Evolutionary conservation across 768 basidiomycete species (phyloP).

Genomic region (Cubamyces sp.): DNA sequence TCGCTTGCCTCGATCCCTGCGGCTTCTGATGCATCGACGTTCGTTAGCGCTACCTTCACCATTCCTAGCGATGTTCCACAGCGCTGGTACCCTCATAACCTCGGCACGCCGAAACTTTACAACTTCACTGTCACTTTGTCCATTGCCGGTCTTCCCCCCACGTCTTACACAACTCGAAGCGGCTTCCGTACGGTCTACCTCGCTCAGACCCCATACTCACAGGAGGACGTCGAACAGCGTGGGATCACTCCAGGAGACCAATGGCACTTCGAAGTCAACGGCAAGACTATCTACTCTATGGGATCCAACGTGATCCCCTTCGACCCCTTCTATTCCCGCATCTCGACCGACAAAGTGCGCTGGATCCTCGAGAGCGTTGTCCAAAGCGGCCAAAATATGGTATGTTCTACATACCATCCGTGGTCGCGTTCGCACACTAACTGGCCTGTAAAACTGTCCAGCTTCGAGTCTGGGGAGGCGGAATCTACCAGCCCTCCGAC

Average conservation of each 20-base stretch:
- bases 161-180: conserved; percentile 46
- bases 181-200: conserved; percentile 64
- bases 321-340: conserved; percentile 61
- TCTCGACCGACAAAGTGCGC: conserved; percentile 50
- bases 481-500: conserved; percentile 40
- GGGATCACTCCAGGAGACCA: conserved; percentile 64
- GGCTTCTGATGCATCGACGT: conserved; percentile 39
- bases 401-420: conserved; percentile 31
- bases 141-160: conserved; percentile 23
- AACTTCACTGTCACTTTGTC: conserved; percentile 49
- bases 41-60: conserved; percentile 50
- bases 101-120: conserved; percentile 59
- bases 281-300: conserved; percentile 55
- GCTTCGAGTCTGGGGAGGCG: conserved; percentile 68
- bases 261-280: conserved; percentile 65
- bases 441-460: conserved; percentile 22
- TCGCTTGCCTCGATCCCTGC: conserved; percentile 29
- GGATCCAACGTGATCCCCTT: conserved; percentile 66
- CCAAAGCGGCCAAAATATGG: conserved; percentile 62
- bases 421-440: background rate
- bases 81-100: conserved; percentile 59
- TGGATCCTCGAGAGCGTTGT: conserved; percentile 63
- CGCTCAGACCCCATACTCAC: conserved; percentile 50
- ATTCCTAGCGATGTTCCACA: conserved; percentile 50
- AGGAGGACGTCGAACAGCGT: conserved; percentile 46